Evolutionary conservation across 106 monocot species (phyloP), one percentile per base, ranked within the genome.

Genomic region (Dendrobium officinale): DNA sequence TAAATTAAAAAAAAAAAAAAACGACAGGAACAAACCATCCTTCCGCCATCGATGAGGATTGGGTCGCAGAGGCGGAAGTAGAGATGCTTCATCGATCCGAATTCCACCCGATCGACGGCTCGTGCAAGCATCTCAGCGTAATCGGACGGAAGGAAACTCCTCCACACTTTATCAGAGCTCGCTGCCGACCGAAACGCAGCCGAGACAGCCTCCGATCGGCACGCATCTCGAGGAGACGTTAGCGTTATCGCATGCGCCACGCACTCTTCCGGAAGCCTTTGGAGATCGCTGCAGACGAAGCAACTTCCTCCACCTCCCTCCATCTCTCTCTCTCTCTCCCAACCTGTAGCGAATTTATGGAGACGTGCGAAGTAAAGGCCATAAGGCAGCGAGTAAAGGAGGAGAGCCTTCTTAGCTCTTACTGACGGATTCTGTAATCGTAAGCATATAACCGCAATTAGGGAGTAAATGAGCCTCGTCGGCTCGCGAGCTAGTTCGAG

Each of bases 21-120:
- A 10, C 15, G 5, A 31, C 15, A 20, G 49, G 42, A 26, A 15
- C 48, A 13, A 47, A 88, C 91, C 88, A 42, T 86, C n/a, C 13
- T 78, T 55, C 91, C 86, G 42, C 78, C 86, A 20, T 88, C 88
- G 82, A 91, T 61, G 68, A 89, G 87, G 67, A 92, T 43, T 9
- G 87, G 79, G 0, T 77, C 31, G 82, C 89, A 92, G 27, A 89
- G 80, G 0, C 74, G 79, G 42, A 84, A 81, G 77, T 80, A 92
- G 22, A 92, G 86, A 0, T 92, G 85, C 78, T 68, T 83, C 77
- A 51, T 80, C 42, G 89, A 89, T 13, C 67, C 7, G 72, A 74
- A 85, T 31, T 51, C 68, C 24, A 83, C 70, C 15, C 58, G 68
- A 72, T 73, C 64, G 20, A 75, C 89, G 24, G 85, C 77, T 40